Evolutionary conservation across 331 rosid genomes (phyloP), one percentile per base, ranked within the genome.

Genomic region (Quercus lobata): DNA sequence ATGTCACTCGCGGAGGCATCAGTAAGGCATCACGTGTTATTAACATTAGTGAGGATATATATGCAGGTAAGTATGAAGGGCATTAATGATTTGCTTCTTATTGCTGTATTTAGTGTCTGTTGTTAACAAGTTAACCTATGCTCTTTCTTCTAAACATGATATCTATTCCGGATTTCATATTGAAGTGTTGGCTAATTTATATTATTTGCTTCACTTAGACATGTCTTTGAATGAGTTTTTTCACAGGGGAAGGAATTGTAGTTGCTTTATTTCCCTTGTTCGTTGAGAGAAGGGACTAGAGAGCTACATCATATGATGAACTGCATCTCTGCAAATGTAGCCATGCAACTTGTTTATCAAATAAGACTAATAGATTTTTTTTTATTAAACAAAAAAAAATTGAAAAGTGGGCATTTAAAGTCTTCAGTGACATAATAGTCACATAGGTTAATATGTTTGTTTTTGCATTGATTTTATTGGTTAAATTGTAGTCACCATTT

Each of bases 11-110:
- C 17, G 99, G 99, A 78, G 99, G 99, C 80, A 93, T 95, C 77
- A 93, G 99, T 83, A 95, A 95, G 89, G 90, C 98, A n/a, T 95
- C 99, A 7, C 97, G 99, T 68, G 97, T 95, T 71, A 93, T 95
- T 73, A 95, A 95, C 80, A 95, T 95, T 75, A 95, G 99, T 85
- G 99, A 95, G 87, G 99, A 95, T 84, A 95, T 95, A 77, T 93
- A 81, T 84, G 86, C 96, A 79, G 99, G 99, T 95, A 77, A 77
- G 83, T 75, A 32, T 53, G 72, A n/a, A 24, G 72, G n/a, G 19
- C 56, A 11, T 68, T 55, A 49, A 35, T 58, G 6, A 57, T 79
- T 41, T 78, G 19, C 69, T 53, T 52, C 62, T 29, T 58, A 34
- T 32, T 68, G 8, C 58, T 12, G 10, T 41, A 55, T 32, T 12